These are phyloP conservation scores for Aspergillus taichungensis DNA, from an alignment of 495 filamentous ascomycete genomes.

Conservation along the genomic window DNA sequence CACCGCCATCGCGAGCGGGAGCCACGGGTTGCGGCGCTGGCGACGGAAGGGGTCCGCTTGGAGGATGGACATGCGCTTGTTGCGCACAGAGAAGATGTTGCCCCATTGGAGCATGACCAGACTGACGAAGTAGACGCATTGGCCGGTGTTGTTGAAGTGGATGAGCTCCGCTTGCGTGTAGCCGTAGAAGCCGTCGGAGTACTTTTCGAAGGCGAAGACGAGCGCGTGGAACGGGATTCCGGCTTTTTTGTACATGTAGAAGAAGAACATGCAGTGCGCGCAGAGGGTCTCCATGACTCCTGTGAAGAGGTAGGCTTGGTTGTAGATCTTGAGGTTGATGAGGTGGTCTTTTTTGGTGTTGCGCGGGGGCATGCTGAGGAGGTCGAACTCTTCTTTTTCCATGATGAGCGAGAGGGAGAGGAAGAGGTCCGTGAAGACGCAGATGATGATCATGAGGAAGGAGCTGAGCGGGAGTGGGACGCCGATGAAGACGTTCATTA, in stretches of 20 bases:
- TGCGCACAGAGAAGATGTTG: constrained; percentile 41
- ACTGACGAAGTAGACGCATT: constrained; percentile 65
- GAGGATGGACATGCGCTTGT: constrained; percentile 40
- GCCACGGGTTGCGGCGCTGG: constrained; percentile 41
- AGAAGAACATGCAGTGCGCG: constrained; percentile 44
- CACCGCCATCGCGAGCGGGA: constrained; percentile 33
- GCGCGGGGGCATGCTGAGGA: constrained; percentile 54
- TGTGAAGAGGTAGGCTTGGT: constrained; percentile 43
- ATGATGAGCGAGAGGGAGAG: constrained; percentile 58
- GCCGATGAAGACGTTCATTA: constrained; percentile 65
- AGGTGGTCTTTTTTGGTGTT: constrained; percentile 51
- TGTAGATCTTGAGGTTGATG: constrained; percentile 42
- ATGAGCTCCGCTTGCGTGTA: constrained; percentile 32
- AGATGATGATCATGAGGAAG: constrained; percentile 65
- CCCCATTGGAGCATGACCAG: constrained; percentile 51
- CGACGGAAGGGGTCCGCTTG: constrained; percentile 44
- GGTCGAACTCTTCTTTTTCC: constrained; percentile 61
- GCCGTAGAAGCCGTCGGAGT: constrained; percentile 39
- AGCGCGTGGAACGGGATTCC: constrained; percentile 36
- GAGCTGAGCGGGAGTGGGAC: constrained; percentile 57
- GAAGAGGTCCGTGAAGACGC: constrained; percentile 58
- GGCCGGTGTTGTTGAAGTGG: constrained; percentile 42
- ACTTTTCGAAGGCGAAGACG: constrained; percentile 39
- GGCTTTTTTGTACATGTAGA: constrained; percentile 38
- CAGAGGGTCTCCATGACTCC: constrained; percentile 40